phyloP scores from a whole-genome alignment of 2,329 filamentous ascomycete species.

The Diaporthe citrichinensis region DNA sequence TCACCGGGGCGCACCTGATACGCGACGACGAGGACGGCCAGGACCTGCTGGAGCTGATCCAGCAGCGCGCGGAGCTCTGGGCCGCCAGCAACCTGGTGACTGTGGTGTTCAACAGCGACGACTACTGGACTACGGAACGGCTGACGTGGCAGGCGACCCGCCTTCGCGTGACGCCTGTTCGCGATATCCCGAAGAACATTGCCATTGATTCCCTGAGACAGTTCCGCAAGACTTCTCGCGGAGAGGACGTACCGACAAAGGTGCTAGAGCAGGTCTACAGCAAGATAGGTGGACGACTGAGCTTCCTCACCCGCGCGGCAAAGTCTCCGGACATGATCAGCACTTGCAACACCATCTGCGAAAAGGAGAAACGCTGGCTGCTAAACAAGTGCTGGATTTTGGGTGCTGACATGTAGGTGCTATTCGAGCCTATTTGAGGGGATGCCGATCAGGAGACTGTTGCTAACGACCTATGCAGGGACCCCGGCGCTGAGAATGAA shows the following conservation, averaged over 20 bases:
- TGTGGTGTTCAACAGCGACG: slow-evolving; percentile 94
- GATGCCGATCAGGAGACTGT: not conserved
- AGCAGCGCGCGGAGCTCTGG: slow-evolving; percentile 97
- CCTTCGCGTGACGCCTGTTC: slow-evolving; percentile 92
- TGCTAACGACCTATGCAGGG: not conserved
- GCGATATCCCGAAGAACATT: slow-evolving; percentile 83
- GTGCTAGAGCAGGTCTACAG: slow-evolving; percentile 85
- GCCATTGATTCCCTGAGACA: slow-evolving; percentile 83
- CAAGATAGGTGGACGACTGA: slow-evolving; percentile 87
- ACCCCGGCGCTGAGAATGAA: slow-evolving; percentile 12
- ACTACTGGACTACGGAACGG: slow-evolving; percentile 98
- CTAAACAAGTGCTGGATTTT: slow-evolving; percentile 83
- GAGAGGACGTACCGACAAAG: slow-evolving; percentile 68
- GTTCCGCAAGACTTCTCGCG: slow-evolving; percentile 85
- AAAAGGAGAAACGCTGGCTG: slow-evolving; percentile 81
- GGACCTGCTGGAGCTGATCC: slow-evolving; percentile 94
- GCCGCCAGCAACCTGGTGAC: slow-evolving; percentile 92
- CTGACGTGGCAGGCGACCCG: slow-evolving; percentile 92
- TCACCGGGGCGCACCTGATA: slow-evolving; percentile 97
- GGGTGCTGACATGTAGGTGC: slow-evolving; percentile 70
- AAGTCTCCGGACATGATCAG: slow-evolving; percentile 84
- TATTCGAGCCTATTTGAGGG: not conserved
- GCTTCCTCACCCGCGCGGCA: slow-evolving; percentile 91
- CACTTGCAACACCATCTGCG: slow-evolving; percentile 77
- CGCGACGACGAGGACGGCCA: slow-evolving; percentile 92